phyloP scores from a whole-genome alignment of 495 filamentous ascomycete species.

The Margaritispora aquatica region DNA sequence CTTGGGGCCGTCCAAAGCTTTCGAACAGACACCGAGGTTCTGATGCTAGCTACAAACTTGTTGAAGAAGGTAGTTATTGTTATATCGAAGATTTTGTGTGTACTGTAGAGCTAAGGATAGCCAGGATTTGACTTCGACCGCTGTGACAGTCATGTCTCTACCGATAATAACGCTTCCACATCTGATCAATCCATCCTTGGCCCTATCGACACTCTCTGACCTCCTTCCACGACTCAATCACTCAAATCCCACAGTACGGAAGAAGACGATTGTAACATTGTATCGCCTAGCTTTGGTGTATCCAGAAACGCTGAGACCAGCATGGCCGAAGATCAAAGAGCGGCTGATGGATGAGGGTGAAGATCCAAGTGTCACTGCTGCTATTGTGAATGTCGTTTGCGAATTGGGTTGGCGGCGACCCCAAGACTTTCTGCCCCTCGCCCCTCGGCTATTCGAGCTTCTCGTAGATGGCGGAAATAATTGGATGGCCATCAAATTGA shows the following conservation, averaged over 20 bases:
- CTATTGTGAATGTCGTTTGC: slow-evolving; percentile 93
- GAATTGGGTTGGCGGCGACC: slow-evolving; percentile 92
- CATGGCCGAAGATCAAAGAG: slow-evolving; percentile 96
- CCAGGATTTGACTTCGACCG: slow-evolving; percentile 75
- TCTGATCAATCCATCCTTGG: slow-evolving; percentile 83
- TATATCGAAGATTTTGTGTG: not conserved
- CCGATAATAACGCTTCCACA: slow-evolving; percentile 86
- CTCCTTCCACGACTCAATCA: slow-evolving; percentile 81
- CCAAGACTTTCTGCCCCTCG: slow-evolving; percentile 86
- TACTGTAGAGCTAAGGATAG: not conserved
- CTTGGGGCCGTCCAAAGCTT: slow-evolving; percentile 97
- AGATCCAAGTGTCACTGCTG: slow-evolving; percentile 89
- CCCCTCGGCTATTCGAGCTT: slow-evolving; percentile 85
- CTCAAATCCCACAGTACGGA: slow-evolving; percentile 73
- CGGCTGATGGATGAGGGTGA: slow-evolving; percentile 84
- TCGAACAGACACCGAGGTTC: slow-evolving; percentile 87
- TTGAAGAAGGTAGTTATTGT: slow-evolving; percentile 74
- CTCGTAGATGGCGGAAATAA: slow-evolving; percentile 93
- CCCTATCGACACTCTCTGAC: slow-evolving; percentile 81
- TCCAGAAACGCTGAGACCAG: slow-evolving; percentile 82
- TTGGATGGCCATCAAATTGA: slow-evolving; percentile 99
- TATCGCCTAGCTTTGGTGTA: slow-evolving; percentile 91
- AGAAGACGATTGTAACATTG: slow-evolving; percentile 91
- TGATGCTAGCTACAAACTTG: slow-evolving; percentile 96
- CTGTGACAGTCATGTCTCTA: slow-evolving; percentile 68